A percentile compares a stretch with the other conserved stretches of the same genome.
Conservation (phyloP, 192 early-diverging fungal species). For the Backusella liffmaniae region DNA sequence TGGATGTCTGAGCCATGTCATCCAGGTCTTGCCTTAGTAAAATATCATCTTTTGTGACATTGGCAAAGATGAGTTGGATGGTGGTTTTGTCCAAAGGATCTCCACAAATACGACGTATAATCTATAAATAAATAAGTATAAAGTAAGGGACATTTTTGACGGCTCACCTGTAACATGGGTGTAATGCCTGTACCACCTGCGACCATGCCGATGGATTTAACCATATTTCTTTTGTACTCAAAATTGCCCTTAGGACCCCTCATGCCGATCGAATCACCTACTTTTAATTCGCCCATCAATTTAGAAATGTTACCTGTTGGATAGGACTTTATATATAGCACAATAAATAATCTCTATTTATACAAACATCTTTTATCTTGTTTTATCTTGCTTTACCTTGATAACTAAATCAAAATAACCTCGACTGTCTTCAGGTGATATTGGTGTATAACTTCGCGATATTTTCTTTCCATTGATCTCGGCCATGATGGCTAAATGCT, state of each 20-base stretch:
- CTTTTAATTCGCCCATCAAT: slow-evolving; percentile 60
- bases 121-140: slow-evolving; percentile 34
- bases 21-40: slow-evolving; percentile 84
- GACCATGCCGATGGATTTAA: slow-evolving; percentile 84
- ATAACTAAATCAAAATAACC: slow-evolving; percentile 91
- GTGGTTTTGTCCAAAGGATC: slow-evolving; percentile 88
- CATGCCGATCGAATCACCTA: slow-evolving; percentile 75
- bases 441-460: slow-evolving; percentile 89
- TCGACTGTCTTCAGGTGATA: slow-evolving; percentile 73
- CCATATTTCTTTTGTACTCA: slow-evolving; percentile 80
- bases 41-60: slow-evolving; percentile 87
- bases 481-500: slow-evolving; percentile 90
- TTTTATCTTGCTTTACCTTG: slow-evolving; percentile 57
- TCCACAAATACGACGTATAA: slow-evolving; percentile 80
- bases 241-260: slow-evolving; percentile 91
- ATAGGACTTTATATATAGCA: slow-evolving; percentile 61
- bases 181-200: slow-evolving; percentile 79
- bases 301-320: slow-evolving; percentile 81
- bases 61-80: slow-evolving; percentile 86
- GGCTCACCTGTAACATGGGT: slow-evolving; percentile 47
- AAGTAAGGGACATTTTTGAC: not conserved
- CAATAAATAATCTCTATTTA: not conserved
- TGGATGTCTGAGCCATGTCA: slow-evolving; percentile 57
- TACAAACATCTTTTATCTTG: not conserved
- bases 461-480: slow-evolving; percentile 82